Conservation (phyloP, 2,329 filamentous ascomycete genomes). For the Apiospora malaysiana region DNA sequence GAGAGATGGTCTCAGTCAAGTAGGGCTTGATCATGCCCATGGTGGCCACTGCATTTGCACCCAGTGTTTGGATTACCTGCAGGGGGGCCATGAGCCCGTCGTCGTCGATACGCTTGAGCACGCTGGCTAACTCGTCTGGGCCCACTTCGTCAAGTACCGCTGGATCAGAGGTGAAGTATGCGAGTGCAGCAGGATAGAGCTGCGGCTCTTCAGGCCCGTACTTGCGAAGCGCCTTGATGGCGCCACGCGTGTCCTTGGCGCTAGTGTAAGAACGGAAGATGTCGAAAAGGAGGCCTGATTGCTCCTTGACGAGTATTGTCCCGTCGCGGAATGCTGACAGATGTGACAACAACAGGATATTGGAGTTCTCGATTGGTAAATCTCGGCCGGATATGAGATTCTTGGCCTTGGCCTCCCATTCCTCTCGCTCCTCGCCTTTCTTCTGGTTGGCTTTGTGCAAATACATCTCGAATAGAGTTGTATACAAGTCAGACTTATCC, state of each 20-base stretch:
- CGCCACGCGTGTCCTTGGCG: slow-evolving; percentile 87
- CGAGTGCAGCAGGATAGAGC: slow-evolving; percentile 88
- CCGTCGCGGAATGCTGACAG: slow-evolving; percentile 89
- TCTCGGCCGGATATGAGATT: slow-evolving; percentile 82
- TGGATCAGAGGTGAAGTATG: slow-evolving; percentile 89
- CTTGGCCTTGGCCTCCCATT: slow-evolving; percentile 92
- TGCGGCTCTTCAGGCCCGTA: slow-evolving; percentile 92
- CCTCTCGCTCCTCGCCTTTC: slow-evolving; percentile 68
- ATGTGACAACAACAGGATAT: slow-evolving; percentile 90
- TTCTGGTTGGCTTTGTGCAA: slow-evolving; percentile 83
- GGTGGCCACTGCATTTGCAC: slow-evolving; percentile 75
- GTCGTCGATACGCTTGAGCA: slow-evolving; percentile 85
- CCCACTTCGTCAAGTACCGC: slow-evolving; percentile 85
- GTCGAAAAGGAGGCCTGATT: slow-evolving; percentile 88
- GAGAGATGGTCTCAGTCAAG: slow-evolving; percentile 84
- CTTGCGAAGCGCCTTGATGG: slow-evolving; percentile 86
- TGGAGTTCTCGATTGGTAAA: slow-evolving; percentile 90
- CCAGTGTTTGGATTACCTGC: slow-evolving; percentile 92
- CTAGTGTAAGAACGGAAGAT: slow-evolving; percentile 97
- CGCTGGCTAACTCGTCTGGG: slow-evolving; percentile 76
- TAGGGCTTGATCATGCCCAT: slow-evolving; percentile 98
- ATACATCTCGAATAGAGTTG: slow-evolving; percentile 98
- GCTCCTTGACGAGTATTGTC: slow-evolving; percentile 90
- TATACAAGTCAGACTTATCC: slow-evolving; percentile 87
- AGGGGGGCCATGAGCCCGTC: slow-evolving; percentile 94